Evolutionary conservation across 495 filamentous ascomycete species (phyloP).

Genomic region (Rhizodiscina lignyota): DNA sequence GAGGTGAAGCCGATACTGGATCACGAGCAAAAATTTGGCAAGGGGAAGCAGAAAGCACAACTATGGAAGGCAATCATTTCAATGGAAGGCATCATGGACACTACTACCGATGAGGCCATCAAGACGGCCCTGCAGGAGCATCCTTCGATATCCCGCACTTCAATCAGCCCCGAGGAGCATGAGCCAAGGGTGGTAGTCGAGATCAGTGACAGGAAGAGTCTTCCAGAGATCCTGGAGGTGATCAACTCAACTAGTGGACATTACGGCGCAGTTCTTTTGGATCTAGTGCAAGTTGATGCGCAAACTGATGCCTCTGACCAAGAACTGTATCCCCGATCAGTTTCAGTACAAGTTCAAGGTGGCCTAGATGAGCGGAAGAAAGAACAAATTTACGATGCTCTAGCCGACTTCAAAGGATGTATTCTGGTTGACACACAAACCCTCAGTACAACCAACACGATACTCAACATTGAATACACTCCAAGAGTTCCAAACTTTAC

Average conservation of each 20-base stretch:
- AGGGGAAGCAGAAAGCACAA: not conserved
- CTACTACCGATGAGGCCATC: slow-evolving; percentile 31
- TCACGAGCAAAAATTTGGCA: not conserved
- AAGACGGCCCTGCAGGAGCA: slow-evolving; percentile 27
- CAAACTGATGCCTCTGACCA: not conserved
- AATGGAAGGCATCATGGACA: not conserved
- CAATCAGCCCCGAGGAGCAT: too few relatives aligned
- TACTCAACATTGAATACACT: slow-evolving; percentile 50
- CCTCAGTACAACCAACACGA: slow-evolving; percentile 33
- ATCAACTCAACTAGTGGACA: not conserved
- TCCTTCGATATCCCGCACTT: too few relatives aligned
- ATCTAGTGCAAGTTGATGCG: too few relatives aligned
- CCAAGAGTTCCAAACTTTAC: slow-evolving; percentile 52
- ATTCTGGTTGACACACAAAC: slow-evolving; percentile 19
- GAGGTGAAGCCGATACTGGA: not conserved
- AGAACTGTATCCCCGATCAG: not conserved
- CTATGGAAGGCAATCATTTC: not conserved
- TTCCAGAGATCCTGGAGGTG: not conserved
- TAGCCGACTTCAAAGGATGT: slow-evolving; percentile 20
- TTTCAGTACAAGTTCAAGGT: not conserved
- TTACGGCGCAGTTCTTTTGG: not conserved
- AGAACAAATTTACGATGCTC: not conserved
- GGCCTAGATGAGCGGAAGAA: not conserved
- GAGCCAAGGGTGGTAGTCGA: slow-evolving; percentile 26
- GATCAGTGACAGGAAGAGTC: slow-evolving; percentile 25